Base-by-base conservation (phyloP, 2,329 filamentous ascomycete genomes). In the Verticillium nonalfalfae region DNA sequence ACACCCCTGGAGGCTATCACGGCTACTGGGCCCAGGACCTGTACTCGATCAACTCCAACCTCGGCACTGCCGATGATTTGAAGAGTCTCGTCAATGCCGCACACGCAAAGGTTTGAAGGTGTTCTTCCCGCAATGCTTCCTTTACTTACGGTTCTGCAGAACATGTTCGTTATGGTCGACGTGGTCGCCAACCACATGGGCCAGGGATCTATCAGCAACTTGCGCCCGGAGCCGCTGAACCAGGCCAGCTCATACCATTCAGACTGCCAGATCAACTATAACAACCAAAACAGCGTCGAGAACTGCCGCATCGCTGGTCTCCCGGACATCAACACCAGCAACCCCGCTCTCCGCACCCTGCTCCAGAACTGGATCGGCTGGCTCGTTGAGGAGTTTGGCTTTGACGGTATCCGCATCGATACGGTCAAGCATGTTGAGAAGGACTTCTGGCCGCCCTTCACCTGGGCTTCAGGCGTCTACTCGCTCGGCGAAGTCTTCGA, bases 371-470 rank as follows among this genome's bases (percentile, higher is more conserved):
- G 88, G 88, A 77, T 90, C 66, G 71, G 69, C 18, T 74, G 75
- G 52, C 75, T 90, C 0, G 81, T 90, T 1, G 70, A 76, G 2
- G 83, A 85, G 64, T 90, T 88, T 68, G 77, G 76, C 18, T 85
- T 89, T 75, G 85, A 86, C 68, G 84, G 85, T 2, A 74, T 86
- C 11, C 82, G 85, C 38, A 81, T 87, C 66, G 85, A 88, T 64
- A 86, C 83, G 0, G 84, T 84, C 64, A 86, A 85, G 71, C 84
- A 88, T 69, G 83, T 87, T 14, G 78, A 85, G 64, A 80, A 81
- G 63, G 76, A 76, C 11, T 89, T 87, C 71, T 86, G 85, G 76
- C 73, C 82, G 0, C 71, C 68, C 0, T 89, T 88, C 66, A 73
- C 78, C 26, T 66, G 75, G 7, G 81, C 79, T 2, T 78, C 84